Conservation (phyloP, 306 rosid genomes). For the Inga oerstediana region DNA sequence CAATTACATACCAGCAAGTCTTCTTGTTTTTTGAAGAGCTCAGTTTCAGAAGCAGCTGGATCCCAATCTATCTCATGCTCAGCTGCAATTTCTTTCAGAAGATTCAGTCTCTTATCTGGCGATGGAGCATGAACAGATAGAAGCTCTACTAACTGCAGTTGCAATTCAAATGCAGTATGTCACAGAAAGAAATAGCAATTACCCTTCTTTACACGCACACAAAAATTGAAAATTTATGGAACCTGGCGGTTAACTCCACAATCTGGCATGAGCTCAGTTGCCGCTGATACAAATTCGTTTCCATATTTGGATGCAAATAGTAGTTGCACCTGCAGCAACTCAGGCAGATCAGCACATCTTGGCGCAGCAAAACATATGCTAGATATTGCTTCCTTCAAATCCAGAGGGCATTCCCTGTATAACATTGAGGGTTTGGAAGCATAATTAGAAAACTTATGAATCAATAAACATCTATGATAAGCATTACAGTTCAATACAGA, state of each 20-base stretch:
- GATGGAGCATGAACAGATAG: slow-evolving; percentile 92
- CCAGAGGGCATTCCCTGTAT: slow-evolving; percentile 86
- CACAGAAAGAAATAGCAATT: slow-evolving; percentile 17
- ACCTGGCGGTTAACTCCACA: slow-evolving; percentile 99
- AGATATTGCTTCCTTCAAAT: slow-evolving; percentile 95
- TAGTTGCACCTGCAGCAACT: slow-evolving; percentile 88
- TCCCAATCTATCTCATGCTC: slow-evolving; percentile 94
- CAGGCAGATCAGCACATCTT: slow-evolving; percentile 91
- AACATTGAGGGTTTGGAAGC: slow-evolving; percentile 4
- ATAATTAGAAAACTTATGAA: neutral
- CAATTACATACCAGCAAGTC: slow-evolving; percentile 70
- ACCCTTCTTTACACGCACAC: neutral
- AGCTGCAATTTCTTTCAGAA: slow-evolving; percentile 91
- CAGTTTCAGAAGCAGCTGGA: slow-evolving; percentile 87
- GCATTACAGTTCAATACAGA: neutral
- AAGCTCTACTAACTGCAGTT: slow-evolving; percentile 77
- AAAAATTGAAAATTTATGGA: slow-evolving; percentile 30
- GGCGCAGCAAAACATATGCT: slow-evolving; percentile 97
- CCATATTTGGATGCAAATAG: slow-evolving; percentile 84
- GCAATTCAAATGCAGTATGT: slow-evolving; percentile 28
- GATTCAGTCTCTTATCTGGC: slow-evolving; percentile 81
- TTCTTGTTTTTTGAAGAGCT: slow-evolving; percentile 72
- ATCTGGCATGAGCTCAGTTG: slow-evolving; percentile 88
- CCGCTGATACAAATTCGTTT: slow-evolving; percentile 81
- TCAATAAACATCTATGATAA: neutral